Evolutionary conservation across 1,284 basidiomycete genomes (phyloP), one percentile per base, ranked within the genome.

Genomic region (Thecaphora thlaspeos): DNA sequence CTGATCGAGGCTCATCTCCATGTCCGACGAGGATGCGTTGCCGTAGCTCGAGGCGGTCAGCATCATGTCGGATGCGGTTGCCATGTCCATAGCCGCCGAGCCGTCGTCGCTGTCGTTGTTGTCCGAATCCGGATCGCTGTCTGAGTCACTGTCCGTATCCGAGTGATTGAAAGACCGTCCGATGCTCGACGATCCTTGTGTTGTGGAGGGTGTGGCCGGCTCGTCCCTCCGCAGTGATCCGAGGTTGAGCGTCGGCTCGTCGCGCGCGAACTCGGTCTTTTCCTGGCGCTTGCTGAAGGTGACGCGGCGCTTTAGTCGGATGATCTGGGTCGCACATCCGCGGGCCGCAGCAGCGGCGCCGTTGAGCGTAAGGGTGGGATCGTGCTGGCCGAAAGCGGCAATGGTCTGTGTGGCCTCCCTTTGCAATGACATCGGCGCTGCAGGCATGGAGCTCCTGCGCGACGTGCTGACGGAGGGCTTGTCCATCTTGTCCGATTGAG

Each of bases 201-300:
- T 56, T 3, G 56, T 60, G 18, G 61, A 64, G 28, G 53, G 54
- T 2, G 61, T 57, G 3, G 61, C 60, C 17, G 45, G 32, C n/a
- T 64, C 47, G 38, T 64, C 61, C 11, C 61, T 53, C 21, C 61
- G 52, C 23, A 56, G 41, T 48, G 54, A 57, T 19, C 55, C 50
- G 40, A 68, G 53, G 37, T 59, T 61, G 36, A 68, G 58, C 2
- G 65, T 68, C 30, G 65, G 65, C 40, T 68, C 65, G 26, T 68
- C 65, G 14, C 52, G 51, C 10, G 53, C 65, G 39, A 64, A 63
- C 26, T 64, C 61, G 38, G 65, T 68, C 46, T 64, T 60, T 40
- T 68, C 65, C 41, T 68, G 65, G 2, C 65, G 55, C 23, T 55
- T 49, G 49, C 65, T 68, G 55, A 68, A 68, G 2, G 65, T 68